Evolutionary conservation across 768 basidiomycete species (phyloP).

Genomic region (Gloeostereum incarnatum): DNA sequence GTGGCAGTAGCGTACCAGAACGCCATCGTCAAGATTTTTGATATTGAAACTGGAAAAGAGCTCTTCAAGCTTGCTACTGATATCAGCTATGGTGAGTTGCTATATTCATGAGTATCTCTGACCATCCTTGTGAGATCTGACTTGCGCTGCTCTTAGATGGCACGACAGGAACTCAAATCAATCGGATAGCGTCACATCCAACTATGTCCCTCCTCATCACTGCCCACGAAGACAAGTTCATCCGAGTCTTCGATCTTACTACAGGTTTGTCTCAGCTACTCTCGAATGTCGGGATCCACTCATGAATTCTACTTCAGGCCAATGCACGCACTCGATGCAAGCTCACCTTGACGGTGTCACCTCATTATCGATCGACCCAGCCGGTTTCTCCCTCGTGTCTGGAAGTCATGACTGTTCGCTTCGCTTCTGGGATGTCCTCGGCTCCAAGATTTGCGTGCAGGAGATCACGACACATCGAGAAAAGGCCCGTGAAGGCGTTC

Average conservation of each 20-base stretch:
- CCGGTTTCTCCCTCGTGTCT: constrained; percentile 82
- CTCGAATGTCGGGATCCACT: neutral
- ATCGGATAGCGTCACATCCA: constrained; percentile 82
- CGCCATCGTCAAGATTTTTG: constrained; percentile 83
- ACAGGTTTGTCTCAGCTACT: constrained; percentile 46
- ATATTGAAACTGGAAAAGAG: constrained; percentile 84
- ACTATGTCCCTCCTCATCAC: constrained; percentile 83
- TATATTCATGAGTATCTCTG: neutral
- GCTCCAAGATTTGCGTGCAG: constrained; percentile 73
- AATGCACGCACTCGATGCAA: constrained; percentile 83
- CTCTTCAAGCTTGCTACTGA: constrained; percentile 51
- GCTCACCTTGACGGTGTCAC: constrained; percentile 92
- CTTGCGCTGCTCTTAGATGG: constrained; percentile 39
- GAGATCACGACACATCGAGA: constrained; percentile 85
- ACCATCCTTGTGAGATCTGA: neutral
- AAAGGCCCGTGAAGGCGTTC: constrained; percentile 85
- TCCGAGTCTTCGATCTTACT: constrained; percentile 79
- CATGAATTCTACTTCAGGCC: constrained; percentile 32
- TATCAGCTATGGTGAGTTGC: constrained; percentile 41
- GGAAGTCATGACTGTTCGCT: constrained; percentile 91
- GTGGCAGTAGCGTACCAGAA: constrained; percentile 90
- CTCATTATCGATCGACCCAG: constrained; percentile 79
- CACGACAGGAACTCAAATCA: constrained; percentile 71
- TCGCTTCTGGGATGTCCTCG: constrained; percentile 90
- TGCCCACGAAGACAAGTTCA: constrained; percentile 90